Evolutionary conservation across 345 rosid genomes (phyloP).

Genomic region (Microcos paniculata): DNA sequence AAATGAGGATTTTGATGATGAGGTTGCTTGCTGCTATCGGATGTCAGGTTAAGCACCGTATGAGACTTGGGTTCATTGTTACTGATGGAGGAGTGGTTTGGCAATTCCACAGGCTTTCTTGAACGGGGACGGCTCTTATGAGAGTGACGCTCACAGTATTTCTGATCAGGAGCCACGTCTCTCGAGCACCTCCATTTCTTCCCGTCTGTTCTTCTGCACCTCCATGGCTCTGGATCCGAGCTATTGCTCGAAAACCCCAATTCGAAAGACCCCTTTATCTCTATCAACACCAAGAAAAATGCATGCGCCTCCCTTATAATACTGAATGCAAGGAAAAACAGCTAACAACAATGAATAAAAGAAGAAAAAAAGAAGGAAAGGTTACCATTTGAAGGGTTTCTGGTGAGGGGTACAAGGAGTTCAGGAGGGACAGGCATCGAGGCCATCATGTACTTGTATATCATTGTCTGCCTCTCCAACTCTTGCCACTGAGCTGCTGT

Average conservation of each 20-base stretch:
- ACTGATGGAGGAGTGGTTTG: constrained; percentile 21
- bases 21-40: constrained; percentile 20
- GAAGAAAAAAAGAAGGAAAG: neutral
- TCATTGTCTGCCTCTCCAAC: constrained; percentile 54
- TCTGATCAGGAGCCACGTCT: constrained; percentile 67
- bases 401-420: constrained; percentile 42
- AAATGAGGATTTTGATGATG: constrained; percentile 29
- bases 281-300: constrained; percentile 7
- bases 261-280: constrained; percentile 17
- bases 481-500: constrained; percentile 64
- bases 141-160: constrained; percentile 75
- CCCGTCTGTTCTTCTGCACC: constrained; percentile 77
- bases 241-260: constrained; percentile 33
- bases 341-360: neutral
- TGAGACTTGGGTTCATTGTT: constrained; percentile 15
- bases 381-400: constrained; percentile 25
- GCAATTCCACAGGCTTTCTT: constrained; percentile 89
- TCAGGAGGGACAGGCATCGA: constrained; percentile 58
- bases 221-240: constrained; percentile 66
- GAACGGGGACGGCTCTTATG: constrained; percentile 82
- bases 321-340: neutral
- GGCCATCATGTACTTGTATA: constrained; percentile 54
- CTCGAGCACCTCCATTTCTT: constrained; percentile 84
- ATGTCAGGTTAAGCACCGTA: constrained; percentile 10
- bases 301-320: neutral